phyloP scores from a whole-genome alignment of 2,329 filamentous ascomycete species.

The Leptographium flavum region DNA sequence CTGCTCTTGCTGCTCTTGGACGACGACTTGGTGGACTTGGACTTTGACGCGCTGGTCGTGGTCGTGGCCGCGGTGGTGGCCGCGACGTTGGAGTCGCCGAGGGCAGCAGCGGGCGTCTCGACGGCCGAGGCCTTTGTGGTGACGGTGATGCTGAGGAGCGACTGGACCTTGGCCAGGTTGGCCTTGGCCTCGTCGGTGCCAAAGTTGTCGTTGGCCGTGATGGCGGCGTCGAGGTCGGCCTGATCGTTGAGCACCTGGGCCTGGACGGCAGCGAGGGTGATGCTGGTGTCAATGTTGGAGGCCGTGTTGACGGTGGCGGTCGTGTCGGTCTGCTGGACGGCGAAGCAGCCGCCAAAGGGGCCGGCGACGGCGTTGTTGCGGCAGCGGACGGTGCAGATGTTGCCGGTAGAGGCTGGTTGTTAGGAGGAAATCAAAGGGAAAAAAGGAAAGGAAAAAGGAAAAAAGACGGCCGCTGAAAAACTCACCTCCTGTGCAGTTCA shows the following conservation, averaged over 20 bases:
- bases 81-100: not conserved
- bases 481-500: slow-evolving; percentile 36
- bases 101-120: not conserved
- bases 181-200: slow-evolving; percentile 15
- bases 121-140: slow-evolving; percentile 1
- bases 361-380: slow-evolving; percentile 35
- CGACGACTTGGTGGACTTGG: not conserved
- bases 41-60: not conserved
- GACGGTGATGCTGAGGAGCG: not conserved
- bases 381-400: slow-evolving; percentile 44
- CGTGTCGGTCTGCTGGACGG: slow-evolving; percentile 38
- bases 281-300: slow-evolving; percentile 26
- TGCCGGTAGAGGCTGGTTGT: slow-evolving; percentile 34
- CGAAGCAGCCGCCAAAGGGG: slow-evolving; percentile 36
- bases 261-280: slow-evolving; percentile 28
- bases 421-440: not conserved
- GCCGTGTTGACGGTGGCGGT: slow-evolving; percentile 24
- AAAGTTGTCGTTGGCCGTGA: slow-evolving; percentile 10
- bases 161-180: slow-evolving; percentile 13
- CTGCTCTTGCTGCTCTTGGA: not conserved
- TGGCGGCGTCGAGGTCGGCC: slow-evolving; percentile 20
- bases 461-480: slow-evolving; percentile 3
- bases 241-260: slow-evolving; percentile 36
- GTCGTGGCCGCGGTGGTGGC: not conserved
- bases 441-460: not conserved